These are phyloP conservation scores for Xylariaceae sp. DNA, from an alignment of 2,329 filamentous ascomycete species.

Conservation along the genomic window DNA sequence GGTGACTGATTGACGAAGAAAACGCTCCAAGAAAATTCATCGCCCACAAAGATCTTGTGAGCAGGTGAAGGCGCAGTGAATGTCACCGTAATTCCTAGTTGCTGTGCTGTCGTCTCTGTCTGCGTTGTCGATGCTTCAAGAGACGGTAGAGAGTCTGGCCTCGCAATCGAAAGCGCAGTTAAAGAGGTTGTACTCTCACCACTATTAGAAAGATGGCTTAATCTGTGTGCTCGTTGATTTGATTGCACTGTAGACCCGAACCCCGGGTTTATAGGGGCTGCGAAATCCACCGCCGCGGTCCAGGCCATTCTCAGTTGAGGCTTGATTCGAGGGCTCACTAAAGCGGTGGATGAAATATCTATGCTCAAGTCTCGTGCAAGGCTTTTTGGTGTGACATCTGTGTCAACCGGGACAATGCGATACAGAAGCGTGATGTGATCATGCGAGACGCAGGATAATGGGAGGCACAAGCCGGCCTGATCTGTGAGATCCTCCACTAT, in stretches of 20 bases:
- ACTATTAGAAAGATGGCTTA: constrained; percentile 60
- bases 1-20: constrained; percentile 69
- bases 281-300: constrained; percentile 67
- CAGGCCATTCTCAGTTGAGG: constrained; percentile 63
- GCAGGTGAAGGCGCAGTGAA: constrained; percentile 56
- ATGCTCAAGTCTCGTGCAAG: constrained; percentile 54
- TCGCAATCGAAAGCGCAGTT: constrained; percentile 52
- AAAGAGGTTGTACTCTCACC: constrained; percentile 52
- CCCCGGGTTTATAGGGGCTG: constrained; percentile 58
- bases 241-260: constrained; percentile 54
- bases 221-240: constrained; percentile 59
- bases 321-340: constrained; percentile 49
- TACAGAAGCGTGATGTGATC: constrained; percentile 76
- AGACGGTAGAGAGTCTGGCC: constrained; percentile 57
- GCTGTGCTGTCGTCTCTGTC: constrained; percentile 47
- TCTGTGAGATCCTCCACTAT: constrained; percentile 55
- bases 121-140: constrained; percentile 51
- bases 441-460: constrained; percentile 61
- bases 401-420: constrained; percentile 52
- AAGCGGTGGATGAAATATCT: constrained; percentile 55
- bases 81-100: constrained; percentile 71
- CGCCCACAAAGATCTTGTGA: constrained; percentile 54
- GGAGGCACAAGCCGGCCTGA: constrained; percentile 48
- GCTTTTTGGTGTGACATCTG: constrained; percentile 44
- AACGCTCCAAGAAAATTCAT: constrained; percentile 67